These are phyloP conservation scores for Chalaropsis thielavioides DNA, from an alignment of 2,329 filamentous ascomycete species.

Conservation along the genomic window DNA sequence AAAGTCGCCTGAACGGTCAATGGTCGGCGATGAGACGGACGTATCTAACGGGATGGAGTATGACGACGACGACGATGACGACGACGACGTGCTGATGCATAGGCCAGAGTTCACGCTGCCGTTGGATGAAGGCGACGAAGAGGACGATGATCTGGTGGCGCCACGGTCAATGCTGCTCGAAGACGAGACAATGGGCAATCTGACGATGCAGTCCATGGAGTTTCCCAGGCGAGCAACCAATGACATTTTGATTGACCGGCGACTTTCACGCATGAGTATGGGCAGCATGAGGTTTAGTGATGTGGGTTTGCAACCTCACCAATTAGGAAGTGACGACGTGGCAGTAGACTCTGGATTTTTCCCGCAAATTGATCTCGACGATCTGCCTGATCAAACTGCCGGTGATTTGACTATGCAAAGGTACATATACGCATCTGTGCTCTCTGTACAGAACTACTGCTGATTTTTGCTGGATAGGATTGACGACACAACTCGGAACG, in stretches of 20 bases:
- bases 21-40: slow-evolving; percentile 20
- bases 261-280: slow-evolving; percentile 39
- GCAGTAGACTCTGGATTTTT: slow-evolving; percentile 39
- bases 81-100: slow-evolving; percentile 36
- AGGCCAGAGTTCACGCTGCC: slow-evolving; percentile 42
- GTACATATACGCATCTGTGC: slow-evolving; percentile 22
- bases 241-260: slow-evolving; percentile 29
- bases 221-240: slow-evolving; percentile 38
- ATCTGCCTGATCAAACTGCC: slow-evolving; percentile 28
- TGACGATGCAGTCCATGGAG: slow-evolving; percentile 46
- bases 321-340: slow-evolving; percentile 29
- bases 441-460: neutral
- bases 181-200: slow-evolving; percentile 38
- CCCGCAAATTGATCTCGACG: slow-evolving; percentile 31
- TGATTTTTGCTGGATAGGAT: slow-evolving; percentile 20
- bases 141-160: slow-evolving; percentile 37
- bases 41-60: slow-evolving; percentile 19
- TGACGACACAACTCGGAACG: slow-evolving; percentile 23
- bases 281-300: slow-evolving; percentile 42
- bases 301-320: slow-evolving; percentile 26
- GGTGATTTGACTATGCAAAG: slow-evolving; percentile 32
- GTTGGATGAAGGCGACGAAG: slow-evolving; percentile 33
- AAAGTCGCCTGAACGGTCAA: slow-evolving; percentile 19
- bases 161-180: slow-evolving; percentile 42
- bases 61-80: slow-evolving; percentile 30